Evolutionary conservation across 2,329 filamentous ascomycete species (phyloP), one percentile per base, ranked within the genome.

Genomic region (Chaetomiaceae sp.): DNA sequence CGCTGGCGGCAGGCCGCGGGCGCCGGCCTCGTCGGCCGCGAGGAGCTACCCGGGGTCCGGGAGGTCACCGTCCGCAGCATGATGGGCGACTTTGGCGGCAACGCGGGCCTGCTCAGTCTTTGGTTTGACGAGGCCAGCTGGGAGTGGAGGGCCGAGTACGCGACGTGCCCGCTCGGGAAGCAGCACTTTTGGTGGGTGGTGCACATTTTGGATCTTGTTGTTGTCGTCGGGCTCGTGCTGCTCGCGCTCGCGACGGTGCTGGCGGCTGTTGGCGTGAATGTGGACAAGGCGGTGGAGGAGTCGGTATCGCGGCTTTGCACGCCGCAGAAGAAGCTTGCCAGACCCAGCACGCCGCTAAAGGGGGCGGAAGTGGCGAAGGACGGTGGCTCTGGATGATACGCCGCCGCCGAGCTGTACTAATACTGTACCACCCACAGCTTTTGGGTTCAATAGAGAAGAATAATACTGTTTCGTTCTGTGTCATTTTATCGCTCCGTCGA

Each of bases 11-110:
- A 74, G 35, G 75, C 74, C 1, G 60, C 64, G 10, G 54, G 58
- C 5, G 61, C 63, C 11, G 62, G 65, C 49, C 51, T 82, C 18
- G 60, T 70, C 1, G 67, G 64, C 7, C 61, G 64, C 2, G 56
- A 65, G 2, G 70, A 66, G 4, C 56, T 77, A 3, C 79, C 84
- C 0, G 84, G 84, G 1, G 71, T 96, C 6, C 75, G 91, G 22
- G 93, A 98, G 67, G 81, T 97, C 54, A 98, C 93, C 0, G 86
- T 98, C 2, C 82, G 90, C 49, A 95, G 88, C 65, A 97, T 98
- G 89, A 98, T 98, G 93, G 93, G 93, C 46, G 86, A 87, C 47
- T 98, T 86, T 65, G 84, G 81, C n/a, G 93, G 93, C 17, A 93
- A 96, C 62, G 88, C 89, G 0, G 93, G 89, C 0, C 72, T 98